Base-by-base conservation (phyloP, 495 filamentous ascomycete species). In the Aspergillus nanangensis region DNA sequence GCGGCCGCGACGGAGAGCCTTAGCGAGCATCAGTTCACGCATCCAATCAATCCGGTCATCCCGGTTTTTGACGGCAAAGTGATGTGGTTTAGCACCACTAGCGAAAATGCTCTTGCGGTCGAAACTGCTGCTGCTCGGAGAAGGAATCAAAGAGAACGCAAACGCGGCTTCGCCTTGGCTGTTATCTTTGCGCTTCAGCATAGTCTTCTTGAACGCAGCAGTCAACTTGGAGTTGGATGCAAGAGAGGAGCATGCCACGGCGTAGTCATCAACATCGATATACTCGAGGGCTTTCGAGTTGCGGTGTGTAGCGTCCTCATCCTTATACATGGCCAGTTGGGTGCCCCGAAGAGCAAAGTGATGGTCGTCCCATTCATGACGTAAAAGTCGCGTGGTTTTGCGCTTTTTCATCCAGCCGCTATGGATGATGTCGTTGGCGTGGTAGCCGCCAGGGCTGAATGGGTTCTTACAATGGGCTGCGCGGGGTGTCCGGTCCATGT, bases 11-110 rank as follows among this genome's bases (percentile, higher is more conserved):
- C 80, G 84, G 45, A 90, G 67, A 17, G 92, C 91, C 62, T 91
- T 95, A 4, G 92, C 91, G 18, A 98, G 80, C 93, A 98, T 96
- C 40, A 98, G 65, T 75, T 96, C 90, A 2, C 93, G 72, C 93
- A 96, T 96, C 93, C 93, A 98, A 52, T 95, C 92, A 47, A 96
- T 96, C 23, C 93, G 77, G 62, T 96, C 87, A 47, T 97, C 89
- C 0, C 89, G 75, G 44, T 74, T 79, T 62, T 85, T 84, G 45
- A 96, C 92, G 0, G 92, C 87, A 55, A 98, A 97, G 57, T 96
- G 88, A 56, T 98, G 92, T n/a, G 81, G 80, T 77, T 95, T 96
- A 42, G 75, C 61, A 36, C 59, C 59, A 8, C 55, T 64, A 7
- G 41, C 37, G 41, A 72, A 70, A 1, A 69, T 11, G 0, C 48